A percentile compares a stretch with the other conserved stretches of the same genome.
phyloP scores from a whole-genome alignment of 495 filamentous ascomycete species.

The Aspergillus diversus region DNA sequence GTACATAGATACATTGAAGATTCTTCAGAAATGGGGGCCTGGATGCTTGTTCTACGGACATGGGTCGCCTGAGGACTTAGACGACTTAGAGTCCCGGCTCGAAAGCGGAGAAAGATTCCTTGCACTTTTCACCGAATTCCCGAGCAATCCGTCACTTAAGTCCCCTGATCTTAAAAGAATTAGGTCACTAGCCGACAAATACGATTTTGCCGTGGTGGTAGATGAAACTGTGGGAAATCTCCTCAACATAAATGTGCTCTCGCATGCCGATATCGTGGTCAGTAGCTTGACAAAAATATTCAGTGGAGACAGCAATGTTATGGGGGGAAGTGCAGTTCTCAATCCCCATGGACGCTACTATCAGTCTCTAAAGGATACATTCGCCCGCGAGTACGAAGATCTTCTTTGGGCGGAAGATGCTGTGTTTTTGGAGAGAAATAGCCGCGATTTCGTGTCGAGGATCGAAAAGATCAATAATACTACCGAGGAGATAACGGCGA shows the following conservation, averaged over 20 bases:
- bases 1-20: conserved; percentile 95
- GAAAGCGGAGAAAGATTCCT: conserved; percentile 76
- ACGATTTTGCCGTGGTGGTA: conserved; percentile 87
- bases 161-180: conserved; percentile 85
- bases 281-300: conserved; percentile 97
- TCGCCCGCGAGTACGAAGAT: conserved; percentile 74
- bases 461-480: conserved; percentile 86
- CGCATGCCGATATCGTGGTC: conserved; percentile 86
- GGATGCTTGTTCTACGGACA: conserved; percentile 90
- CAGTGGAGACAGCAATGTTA: conserved; percentile 95
- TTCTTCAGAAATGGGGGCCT: conserved; percentile 91
- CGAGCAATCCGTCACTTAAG: conserved; percentile 85
- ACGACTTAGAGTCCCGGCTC: conserved; percentile 78
- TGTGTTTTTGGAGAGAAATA: conserved; percentile 94
- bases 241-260: conserved; percentile 90
- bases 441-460: conserved; percentile 83
- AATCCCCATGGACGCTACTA: conserved; percentile 83
- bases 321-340: conserved; percentile 87
- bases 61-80: conserved; percentile 78
- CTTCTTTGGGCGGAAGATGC: conserved; percentile 92
- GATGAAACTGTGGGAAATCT: conserved; percentile 98
- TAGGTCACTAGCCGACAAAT: conserved; percentile 74
- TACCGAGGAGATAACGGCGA: conserved; percentile 78
- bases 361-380: conserved; percentile 61
- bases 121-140: conserved; percentile 91